Evolutionary conservation across 2,329 filamentous ascomycete species (phyloP).

Genomic region (Neofusicoccum laricinum): DNA sequence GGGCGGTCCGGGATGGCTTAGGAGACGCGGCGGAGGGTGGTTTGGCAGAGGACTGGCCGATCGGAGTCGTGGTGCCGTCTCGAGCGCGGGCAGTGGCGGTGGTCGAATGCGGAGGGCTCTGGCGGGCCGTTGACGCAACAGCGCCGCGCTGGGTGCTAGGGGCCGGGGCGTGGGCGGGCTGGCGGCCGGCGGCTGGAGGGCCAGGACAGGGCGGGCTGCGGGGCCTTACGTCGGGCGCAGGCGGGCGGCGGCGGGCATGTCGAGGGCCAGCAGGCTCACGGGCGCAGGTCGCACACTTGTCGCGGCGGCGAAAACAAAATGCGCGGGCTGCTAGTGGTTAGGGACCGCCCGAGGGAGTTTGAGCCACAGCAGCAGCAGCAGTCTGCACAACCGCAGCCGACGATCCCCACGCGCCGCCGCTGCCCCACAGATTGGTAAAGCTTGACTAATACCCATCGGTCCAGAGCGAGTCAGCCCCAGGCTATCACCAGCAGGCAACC

Average conservation of each 20-base stretch:
- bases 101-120: slow-evolving; percentile 5
- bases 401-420: slow-evolving; percentile 8
- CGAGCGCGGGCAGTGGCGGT: background rate
- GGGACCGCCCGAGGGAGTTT: slow-evolving; percentile 2
- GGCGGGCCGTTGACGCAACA: slow-evolving; percentile 15
- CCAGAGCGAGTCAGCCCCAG: background rate
- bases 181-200: background rate
- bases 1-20: background rate
- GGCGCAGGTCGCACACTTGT: too few species aligned
- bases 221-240: background rate
- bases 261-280: background rate
- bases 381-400: background rate
- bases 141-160: background rate
- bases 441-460: slow-evolving; percentile 8
- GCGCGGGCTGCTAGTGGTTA: slow-evolving; percentile 9
- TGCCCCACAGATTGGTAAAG: slow-evolving; percentile 14
- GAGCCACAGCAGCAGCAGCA: background rate
- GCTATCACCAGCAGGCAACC: background rate
- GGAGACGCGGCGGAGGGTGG: background rate
- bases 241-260: background rate
- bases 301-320: background rate
- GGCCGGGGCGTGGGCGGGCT: background rate
- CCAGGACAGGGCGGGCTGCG: background rate
- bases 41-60: too few species aligned
- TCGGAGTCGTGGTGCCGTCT: too few species aligned